Conservation (phyloP, 371 early-diverging fungal genomes). For the Rhizopus stolonifer region DNA sequence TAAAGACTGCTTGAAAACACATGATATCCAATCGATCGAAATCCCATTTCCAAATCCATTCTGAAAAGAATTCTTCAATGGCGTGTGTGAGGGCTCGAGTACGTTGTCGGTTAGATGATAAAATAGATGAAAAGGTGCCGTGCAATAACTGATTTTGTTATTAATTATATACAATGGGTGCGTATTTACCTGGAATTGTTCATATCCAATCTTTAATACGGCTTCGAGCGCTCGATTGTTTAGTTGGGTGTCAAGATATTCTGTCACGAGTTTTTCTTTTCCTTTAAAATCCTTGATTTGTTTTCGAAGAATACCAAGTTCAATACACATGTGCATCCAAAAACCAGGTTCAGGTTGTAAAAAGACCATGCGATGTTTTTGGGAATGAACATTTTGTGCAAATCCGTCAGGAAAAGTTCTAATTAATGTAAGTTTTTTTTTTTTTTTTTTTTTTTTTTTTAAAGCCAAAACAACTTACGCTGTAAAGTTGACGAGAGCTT, state of each 20-base stretch:
- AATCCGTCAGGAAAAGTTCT: constrained; percentile 70
- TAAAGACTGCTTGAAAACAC: constrained; percentile 40
- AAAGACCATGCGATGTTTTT: constrained; percentile 69
- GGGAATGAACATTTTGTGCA: constrained; percentile 70
- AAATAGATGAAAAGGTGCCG: constrained; percentile 42
- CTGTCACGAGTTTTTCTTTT: constrained; percentile 54
- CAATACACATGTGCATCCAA: constrained; percentile 76
- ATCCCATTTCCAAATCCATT: constrained; percentile 69
- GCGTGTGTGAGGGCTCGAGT: constrained; percentile 44
- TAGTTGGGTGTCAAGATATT: constrained; percentile 61
- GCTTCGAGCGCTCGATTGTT: constrained; percentile 57
- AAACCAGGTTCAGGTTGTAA: constrained; percentile 71
- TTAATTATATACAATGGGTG: no score
- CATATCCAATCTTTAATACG: constrained; percentile 58
- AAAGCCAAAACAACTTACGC: constrained; percentile 53
- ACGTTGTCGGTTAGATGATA: constrained; percentile 38
- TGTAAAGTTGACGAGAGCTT: constrained; percentile 79
- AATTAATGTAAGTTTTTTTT: neutral
- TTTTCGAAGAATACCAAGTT: constrained; percentile 53
- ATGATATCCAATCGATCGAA: constrained; percentile 54
- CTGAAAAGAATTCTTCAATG: constrained; percentile 64
- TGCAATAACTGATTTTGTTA: constrained; percentile 32
- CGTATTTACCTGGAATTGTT: constrained; percentile 65
- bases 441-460: no score
- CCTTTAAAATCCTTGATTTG: constrained; percentile 59